Conservation (phyloP, 2,329 filamentous ascomycete genomes). For the Phoma sp. region DNA sequence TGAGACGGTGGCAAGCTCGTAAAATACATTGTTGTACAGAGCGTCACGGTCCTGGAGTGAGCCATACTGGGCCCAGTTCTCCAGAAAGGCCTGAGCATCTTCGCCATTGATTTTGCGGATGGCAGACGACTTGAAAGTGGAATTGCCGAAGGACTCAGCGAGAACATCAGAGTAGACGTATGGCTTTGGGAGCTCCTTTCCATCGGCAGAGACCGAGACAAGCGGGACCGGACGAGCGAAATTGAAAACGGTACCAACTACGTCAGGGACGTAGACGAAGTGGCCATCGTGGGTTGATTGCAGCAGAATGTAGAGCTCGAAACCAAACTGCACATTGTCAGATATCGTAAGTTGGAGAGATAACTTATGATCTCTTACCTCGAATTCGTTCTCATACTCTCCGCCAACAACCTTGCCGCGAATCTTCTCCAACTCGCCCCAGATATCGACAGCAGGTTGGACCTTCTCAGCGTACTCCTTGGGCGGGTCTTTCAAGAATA, state of each 20-base stretch:
- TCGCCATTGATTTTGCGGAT: slow-evolving; percentile 64
- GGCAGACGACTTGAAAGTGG: slow-evolving; percentile 54
- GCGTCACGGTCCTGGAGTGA: slow-evolving; percentile 63
- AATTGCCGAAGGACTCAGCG: slow-evolving; percentile 48
- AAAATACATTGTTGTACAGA: slow-evolving; percentile 60
- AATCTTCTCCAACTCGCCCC: slow-evolving; percentile 47
- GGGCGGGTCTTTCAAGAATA: slow-evolving; percentile 54
- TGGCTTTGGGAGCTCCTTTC: slow-evolving; percentile 58
- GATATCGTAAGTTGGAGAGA: not conserved
- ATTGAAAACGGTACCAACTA: slow-evolving; percentile 58
- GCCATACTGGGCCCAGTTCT: slow-evolving; percentile 55
- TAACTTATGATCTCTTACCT: slow-evolving; percentile 25
- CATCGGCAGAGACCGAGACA: slow-evolving; percentile 66
- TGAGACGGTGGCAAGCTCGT: slow-evolving; percentile 52
- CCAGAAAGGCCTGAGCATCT: slow-evolving; percentile 57
- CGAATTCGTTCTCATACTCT: slow-evolving; percentile 50
- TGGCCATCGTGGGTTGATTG: slow-evolving; percentile 69
- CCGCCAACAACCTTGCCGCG: slow-evolving; percentile 46
- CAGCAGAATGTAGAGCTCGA: slow-evolving; percentile 50
- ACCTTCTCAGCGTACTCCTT: slow-evolving; percentile 54
- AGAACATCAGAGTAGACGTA: slow-evolving; percentile 60
- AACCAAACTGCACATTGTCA: slow-evolving; percentile 37
- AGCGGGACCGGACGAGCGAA: slow-evolving; percentile 58
- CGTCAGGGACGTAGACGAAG: slow-evolving; percentile 62
- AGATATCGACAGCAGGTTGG: slow-evolving; percentile 52